Conservation (phyloP, 2,329 filamentous ascomycete genomes). For the Ampelomyces quisqualis region DNA sequence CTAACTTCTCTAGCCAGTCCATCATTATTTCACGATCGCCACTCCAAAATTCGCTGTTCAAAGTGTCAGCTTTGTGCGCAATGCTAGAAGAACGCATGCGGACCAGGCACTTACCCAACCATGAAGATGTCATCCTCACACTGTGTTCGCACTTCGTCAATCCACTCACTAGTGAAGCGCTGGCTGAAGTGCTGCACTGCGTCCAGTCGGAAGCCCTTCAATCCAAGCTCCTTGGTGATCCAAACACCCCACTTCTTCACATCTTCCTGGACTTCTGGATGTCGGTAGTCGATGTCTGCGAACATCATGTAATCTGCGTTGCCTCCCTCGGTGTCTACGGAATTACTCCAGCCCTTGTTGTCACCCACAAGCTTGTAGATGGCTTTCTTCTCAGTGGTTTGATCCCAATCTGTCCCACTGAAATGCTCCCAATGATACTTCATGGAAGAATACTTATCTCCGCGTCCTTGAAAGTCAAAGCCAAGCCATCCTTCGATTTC, state of each 20-base stretch:
- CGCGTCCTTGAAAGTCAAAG: slow-evolving; percentile 65
- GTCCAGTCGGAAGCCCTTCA: slow-evolving; percentile 69
- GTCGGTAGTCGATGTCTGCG: slow-evolving; percentile 64
- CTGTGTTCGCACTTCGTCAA: slow-evolving; percentile 55
- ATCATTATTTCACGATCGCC: slow-evolving; percentile 58
- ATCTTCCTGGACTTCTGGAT: slow-evolving; percentile 62
- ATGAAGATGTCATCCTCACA: slow-evolving; percentile 59
- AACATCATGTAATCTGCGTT: slow-evolving; percentile 73
- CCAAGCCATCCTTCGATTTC: slow-evolving; percentile 69
- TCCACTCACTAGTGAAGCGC: slow-evolving; percentile 66
- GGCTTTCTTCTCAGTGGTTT: slow-evolving; percentile 56
- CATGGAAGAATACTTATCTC: slow-evolving; percentile 59
- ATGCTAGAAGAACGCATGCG: neutral
- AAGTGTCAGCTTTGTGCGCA: neutral
- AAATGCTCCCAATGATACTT: slow-evolving; percentile 70
- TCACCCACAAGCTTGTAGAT: slow-evolving; percentile 67
- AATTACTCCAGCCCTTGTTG: slow-evolving; percentile 64
- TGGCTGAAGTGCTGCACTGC: slow-evolving; percentile 72
- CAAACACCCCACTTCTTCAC: slow-evolving; percentile 66
- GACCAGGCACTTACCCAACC: slow-evolving; percentile 47
- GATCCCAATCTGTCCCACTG: slow-evolving; percentile 67
- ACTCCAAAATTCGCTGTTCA: slow-evolving; percentile 63
- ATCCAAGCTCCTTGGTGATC: slow-evolving; percentile 61
- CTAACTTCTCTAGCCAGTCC: slow-evolving; percentile 59
- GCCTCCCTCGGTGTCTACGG: slow-evolving; percentile 64